A percentile compares a stretch with the other conserved stretches of the same genome.
Evolutionary conservation across 2,329 filamentous ascomycete genomes (phyloP).

Genomic region (Sordariomycetes sp.): DNA sequence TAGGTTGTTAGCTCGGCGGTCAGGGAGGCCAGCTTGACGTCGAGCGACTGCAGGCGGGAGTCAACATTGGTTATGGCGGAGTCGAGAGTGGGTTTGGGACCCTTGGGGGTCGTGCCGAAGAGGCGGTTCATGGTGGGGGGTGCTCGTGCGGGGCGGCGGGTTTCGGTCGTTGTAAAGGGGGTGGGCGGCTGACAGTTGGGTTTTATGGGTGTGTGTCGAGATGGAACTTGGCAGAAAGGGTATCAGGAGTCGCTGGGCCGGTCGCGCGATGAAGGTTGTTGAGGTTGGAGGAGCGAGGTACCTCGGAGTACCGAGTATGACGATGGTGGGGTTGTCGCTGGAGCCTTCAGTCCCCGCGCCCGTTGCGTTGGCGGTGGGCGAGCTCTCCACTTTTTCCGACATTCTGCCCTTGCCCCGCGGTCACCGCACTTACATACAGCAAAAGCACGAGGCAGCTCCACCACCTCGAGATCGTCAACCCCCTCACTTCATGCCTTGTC

Average conservation of each 20-base stretch:
- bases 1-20: constrained; percentile 85
- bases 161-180: neutral
- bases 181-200: neutral
- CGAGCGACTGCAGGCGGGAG: constrained; percentile 72
- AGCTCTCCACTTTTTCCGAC: neutral
- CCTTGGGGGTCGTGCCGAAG: constrained; percentile 79
- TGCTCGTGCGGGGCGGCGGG: neutral
- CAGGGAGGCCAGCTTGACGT: constrained; percentile 87
- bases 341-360: neutral
- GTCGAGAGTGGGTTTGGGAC: constrained; percentile 81
- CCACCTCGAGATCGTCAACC: neutral
- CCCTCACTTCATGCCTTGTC: neutral
- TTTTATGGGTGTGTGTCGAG: neutral
- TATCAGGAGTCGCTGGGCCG: neutral
- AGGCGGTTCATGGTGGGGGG: constrained; percentile 73
- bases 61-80: constrained; percentile 80
- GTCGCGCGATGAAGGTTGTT: neutral
- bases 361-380: neutral
- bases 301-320: neutral
- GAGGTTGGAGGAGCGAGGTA: neutral
- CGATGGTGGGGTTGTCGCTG: constrained; percentile 3
- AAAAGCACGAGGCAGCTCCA: neutral
- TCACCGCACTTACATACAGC: neutral
- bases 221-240: neutral
- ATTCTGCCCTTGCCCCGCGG: neutral